Evolutionary conservation across 768 basidiomycete species (phyloP).

Genomic region (Lactifluus volemus): DNA sequence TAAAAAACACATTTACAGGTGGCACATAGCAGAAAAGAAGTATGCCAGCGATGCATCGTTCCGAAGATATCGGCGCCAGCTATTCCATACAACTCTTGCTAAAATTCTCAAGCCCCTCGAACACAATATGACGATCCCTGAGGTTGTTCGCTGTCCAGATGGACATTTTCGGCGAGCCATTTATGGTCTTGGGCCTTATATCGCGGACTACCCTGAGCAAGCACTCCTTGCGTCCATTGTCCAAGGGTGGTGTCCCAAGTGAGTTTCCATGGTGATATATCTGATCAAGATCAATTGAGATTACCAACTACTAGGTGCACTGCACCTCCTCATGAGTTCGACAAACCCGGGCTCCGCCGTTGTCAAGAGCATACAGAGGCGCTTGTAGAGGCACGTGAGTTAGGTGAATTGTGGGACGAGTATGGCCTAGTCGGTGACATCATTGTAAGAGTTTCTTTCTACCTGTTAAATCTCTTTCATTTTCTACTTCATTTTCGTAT

Average conservation of each 20-base stretch:
- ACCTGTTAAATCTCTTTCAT: too few relatives aligned
- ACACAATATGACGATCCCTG: slow-evolving; percentile 17
- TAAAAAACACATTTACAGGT: too few relatives aligned
- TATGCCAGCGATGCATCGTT: slow-evolving; percentile 11
- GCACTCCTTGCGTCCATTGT: slow-evolving; percentile 24
- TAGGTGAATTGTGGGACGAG: not conserved
- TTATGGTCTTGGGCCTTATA: slow-evolving; percentile 29
- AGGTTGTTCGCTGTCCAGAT: slow-evolving; percentile 19
- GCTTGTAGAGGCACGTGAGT: not conserved
- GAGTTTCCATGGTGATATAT: not conserved
- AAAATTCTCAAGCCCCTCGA: not conserved
- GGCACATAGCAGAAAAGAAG: not conserved
- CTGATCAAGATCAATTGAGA: too few relatives aligned
- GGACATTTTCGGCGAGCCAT: slow-evolving; percentile 28
- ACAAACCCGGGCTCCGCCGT: not conserved
- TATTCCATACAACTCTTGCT: slow-evolving; percentile 10
- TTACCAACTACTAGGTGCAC: not conserved
- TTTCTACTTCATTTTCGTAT: too few relatives aligned
- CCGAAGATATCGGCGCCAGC: slow-evolving; percentile 17
- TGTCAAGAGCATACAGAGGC: not conserved
- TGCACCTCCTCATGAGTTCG: too few relatives aligned
- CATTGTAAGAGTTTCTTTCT: not conserved
- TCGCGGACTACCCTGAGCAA: slow-evolving; percentile 29
- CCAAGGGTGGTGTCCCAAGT: slow-evolving; percentile 26
- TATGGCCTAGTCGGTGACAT: not conserved